phyloP scores from a whole-genome alignment of 108 stramenopile genomes.

The Pseudonitzschia multiseries region DNA sequence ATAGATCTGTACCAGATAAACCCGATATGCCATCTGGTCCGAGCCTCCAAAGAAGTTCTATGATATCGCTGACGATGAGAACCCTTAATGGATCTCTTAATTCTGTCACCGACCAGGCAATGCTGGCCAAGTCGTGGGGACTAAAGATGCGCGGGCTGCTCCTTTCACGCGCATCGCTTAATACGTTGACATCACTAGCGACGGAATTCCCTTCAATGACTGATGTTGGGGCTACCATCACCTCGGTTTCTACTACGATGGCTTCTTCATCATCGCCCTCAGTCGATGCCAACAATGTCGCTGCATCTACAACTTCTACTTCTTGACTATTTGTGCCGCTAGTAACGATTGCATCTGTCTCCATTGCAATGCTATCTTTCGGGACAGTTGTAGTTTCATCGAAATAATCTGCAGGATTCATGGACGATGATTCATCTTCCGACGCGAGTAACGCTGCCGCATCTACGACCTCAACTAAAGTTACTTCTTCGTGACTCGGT shows the following conservation, averaged over 20 bases:
- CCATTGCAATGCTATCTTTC: constrained; percentile 17
- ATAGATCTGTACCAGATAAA: constrained; percentile 36
- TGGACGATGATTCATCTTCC: background rate
- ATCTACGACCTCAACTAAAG: constrained; percentile 40
- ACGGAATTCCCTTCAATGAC: constrained; percentile 9
- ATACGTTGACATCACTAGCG: background rate
- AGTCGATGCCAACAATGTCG: constrained; percentile 28
- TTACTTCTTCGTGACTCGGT: constrained; percentile 18
- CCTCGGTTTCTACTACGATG: constrained; percentile 25
- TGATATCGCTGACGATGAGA: constrained; percentile 33
- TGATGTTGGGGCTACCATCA: constrained; percentile 19
- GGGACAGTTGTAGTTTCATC: constrained; percentile 4
- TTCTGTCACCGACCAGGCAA: constrained; percentile 65
- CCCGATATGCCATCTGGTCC: constrained; percentile 25
- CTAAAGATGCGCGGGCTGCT: constrained; percentile 27
- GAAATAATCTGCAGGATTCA: background rate
- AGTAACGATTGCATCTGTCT: background rate
- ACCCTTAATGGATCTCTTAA: constrained; percentile 43
- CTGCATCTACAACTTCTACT: constrained; percentile 48
- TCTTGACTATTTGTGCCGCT: constrained; percentile 19
- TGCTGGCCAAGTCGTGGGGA: constrained; percentile 48
- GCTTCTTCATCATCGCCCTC: constrained; percentile 6
- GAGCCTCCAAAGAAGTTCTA: constrained; percentile 25
- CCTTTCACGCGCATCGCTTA: background rate
- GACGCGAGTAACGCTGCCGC: constrained; percentile 36